These are phyloP conservation scores for Yamadazyma scolyti DNA, from an alignment of 805 yeast genomes.

Conservation along the genomic window DNA sequence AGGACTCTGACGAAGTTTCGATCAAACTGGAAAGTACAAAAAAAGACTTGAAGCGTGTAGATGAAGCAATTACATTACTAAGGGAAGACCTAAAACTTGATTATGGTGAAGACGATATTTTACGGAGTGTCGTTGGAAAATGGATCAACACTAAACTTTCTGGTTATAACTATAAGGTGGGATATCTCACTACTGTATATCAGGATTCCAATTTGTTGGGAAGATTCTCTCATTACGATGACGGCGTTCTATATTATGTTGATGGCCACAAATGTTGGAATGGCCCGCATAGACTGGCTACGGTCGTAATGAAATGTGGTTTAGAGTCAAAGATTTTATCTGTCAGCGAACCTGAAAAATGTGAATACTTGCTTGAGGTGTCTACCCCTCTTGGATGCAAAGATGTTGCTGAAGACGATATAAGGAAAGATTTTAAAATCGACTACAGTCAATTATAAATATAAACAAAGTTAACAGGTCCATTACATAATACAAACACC, in stretches of 20 bases:
- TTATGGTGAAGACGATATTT: slow-evolving; percentile 63
- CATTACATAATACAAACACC: slow-evolving; percentile 2
- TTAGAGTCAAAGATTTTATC: slow-evolving; percentile 47
- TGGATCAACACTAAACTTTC: slow-evolving; percentile 54
- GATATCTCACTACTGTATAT: slow-evolving; percentile 51
- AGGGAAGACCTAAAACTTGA: slow-evolving; percentile 21
- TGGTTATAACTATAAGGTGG: slow-evolving; percentile 66
- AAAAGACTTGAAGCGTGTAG: slow-evolving; percentile 12
- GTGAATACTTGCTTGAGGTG: slow-evolving; percentile 64
- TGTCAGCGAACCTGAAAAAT: slow-evolving; percentile 86
- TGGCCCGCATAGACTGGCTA: slow-evolving; percentile 80
- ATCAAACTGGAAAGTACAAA: slow-evolving; percentile 6
- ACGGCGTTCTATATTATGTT: slow-evolving; percentile 36
- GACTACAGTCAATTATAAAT: slow-evolving; percentile 19
- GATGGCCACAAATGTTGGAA: slow-evolving; percentile 89
- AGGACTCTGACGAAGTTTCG: slow-evolving; percentile 2
- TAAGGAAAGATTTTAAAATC: slow-evolving; percentile 20
- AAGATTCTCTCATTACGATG: slow-evolving; percentile 20
- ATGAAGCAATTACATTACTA: slow-evolving; percentile 11
- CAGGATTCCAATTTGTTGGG: slow-evolving; percentile 62
- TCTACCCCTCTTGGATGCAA: slow-evolving; percentile 46
- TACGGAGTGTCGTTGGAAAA: slow-evolving; percentile 51
- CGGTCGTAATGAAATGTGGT: slow-evolving; percentile 67
- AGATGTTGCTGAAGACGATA: slow-evolving; percentile 23
- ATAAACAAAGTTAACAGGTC: neutral